Evolutionary conservation across 148 eudicot species (phyloP).

Genomic region (Limonium bicolor): DNA sequence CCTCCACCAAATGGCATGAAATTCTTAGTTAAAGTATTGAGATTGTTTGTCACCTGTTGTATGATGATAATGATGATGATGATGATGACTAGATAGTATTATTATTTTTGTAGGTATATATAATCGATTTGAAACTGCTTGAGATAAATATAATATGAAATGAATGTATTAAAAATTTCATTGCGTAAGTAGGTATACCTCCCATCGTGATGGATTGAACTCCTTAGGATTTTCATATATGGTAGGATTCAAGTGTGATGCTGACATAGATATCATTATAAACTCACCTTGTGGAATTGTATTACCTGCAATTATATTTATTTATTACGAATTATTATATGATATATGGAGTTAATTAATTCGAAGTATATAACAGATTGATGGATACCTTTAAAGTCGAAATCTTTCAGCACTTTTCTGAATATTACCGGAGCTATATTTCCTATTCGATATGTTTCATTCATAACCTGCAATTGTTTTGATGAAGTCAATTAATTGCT

Average conservation of each 20-base stretch:
- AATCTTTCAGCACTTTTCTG: conserved; percentile 61
- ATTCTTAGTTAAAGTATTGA: conserved; percentile 42
- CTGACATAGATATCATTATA: conserved; percentile 88
- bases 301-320: conserved; percentile 39
- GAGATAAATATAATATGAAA: too few relatives aligned
- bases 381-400: conserved; percentile 44
- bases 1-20: conserved; percentile 96
- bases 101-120: background rate
- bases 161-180: too few relatives aligned
- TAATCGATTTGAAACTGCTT: background rate
- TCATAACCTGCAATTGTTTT: conserved; percentile 88
- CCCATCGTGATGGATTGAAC: conserved; percentile 91
- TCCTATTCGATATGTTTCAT: conserved; percentile 86
- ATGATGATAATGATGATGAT: background rate
- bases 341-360: background rate
- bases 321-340: background rate
- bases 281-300: conserved; percentile 97
- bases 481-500: too few relatives aligned
- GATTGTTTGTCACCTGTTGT: conserved; percentile 43
- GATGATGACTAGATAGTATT: too few relatives aligned
- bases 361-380: too few relatives aligned
- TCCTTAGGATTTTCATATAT: conserved; percentile 58
- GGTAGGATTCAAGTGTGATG: conserved; percentile 69
- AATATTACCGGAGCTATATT: conserved; percentile 87
- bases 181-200: too few relatives aligned